Evolutionary conservation across 345 rosid genomes (phyloP), one percentile per base, ranked within the genome.

Genomic region (Firmiana major): DNA sequence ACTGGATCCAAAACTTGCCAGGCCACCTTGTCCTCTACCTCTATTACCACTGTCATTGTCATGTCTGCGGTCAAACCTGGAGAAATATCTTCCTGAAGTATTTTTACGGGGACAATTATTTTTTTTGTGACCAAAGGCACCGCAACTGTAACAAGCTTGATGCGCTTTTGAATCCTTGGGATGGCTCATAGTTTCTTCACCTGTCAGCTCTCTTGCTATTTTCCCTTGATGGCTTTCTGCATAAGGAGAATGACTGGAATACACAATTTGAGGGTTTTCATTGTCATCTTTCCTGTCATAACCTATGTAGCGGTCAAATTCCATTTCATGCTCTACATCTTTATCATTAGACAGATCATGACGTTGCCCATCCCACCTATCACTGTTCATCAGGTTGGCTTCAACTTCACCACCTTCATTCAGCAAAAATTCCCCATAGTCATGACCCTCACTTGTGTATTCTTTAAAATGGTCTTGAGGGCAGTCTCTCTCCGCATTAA

Each of bases 311-410:
- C 67, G 75, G 21, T 88, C 86, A 78, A 79, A 79, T 28, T 78
- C 79, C 63, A 73, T 3, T 8, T 62, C 73, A 76, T 80, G 73
- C 49, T 67, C 75, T 46, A 77, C 38, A 55, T 49, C 78, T 64
- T 70, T 67, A 43, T 76, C 84, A 68, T 68, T 79, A 68, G 75
- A 38, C 45, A 63, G 70, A 67, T 77, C 81, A 81, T 69, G 70
- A 8, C 72, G 21, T 69, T 79, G 76, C 55, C 77, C 82, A 63
- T 78, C 85, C 89, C 88, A 83, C 81, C 88, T 86, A 63, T 83
- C 91, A 75, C 66, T 55, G 60, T 83, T 83, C 24, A 73, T 31
- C 38, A 10, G 42, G 42, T 74, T 49, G 17, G 78, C 40, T 73
- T 75, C 80, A 77, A n/a, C 75, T 75, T 62, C 55, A 65, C 48